A percentile compares a stretch with the other conserved stretches of the same genome.
Evolutionary conservation across 1,284 basidiomycete species (phyloP).

Genomic region (Blastosporella zonata): DNA sequence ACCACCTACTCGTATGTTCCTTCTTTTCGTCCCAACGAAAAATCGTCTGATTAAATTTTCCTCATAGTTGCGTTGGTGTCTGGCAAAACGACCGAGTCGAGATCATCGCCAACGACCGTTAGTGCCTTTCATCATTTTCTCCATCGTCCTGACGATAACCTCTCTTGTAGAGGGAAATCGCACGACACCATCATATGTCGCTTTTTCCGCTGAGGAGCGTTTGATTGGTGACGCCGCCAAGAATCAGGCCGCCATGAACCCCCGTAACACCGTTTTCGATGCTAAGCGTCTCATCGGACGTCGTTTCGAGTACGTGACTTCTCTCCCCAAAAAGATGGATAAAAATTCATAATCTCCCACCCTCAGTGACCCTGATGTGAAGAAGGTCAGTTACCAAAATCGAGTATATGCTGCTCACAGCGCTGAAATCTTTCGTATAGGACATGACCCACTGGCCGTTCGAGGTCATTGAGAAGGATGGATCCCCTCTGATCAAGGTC

Average conservation of each 20-base stretch:
- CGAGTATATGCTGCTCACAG: conserved; percentile 13
- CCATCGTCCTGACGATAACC: background rate
- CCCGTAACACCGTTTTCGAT: conserved; percentile 94
- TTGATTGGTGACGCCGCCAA: conserved; percentile 99
- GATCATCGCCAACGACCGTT: conserved; percentile 96
- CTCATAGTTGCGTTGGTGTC: conserved; percentile 84
- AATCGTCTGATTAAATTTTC: conserved; percentile 17
- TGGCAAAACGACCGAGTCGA: conserved; percentile 99
- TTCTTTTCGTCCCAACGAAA: conserved; percentile 18
- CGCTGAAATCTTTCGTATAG: conserved; percentile 33
- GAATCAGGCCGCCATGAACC: conserved; percentile 97
- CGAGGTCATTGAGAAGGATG: conserved; percentile 89
- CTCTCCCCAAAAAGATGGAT: conserved; percentile 11
- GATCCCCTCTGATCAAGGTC: conserved; percentile 95
- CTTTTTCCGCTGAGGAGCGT: conserved; percentile 97
- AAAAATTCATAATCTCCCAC: conserved; percentile 16
- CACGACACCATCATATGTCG: conserved; percentile 98
- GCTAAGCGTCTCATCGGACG: conserved; percentile 98
- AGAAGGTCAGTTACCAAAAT: conserved; percentile 59
- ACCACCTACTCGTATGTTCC: conserved; percentile 83
- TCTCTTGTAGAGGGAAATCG: conserved; percentile 86
- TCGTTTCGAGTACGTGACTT: conserved; percentile 75
- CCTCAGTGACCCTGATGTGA: conserved; percentile 77
- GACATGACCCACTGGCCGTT: conserved; percentile 94
- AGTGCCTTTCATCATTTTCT: conserved; percentile 30